These are phyloP conservation scores for Craterostigma plantagineum DNA, from an alignment of 257 asterid genomes.

Conservation along the genomic window DNA sequence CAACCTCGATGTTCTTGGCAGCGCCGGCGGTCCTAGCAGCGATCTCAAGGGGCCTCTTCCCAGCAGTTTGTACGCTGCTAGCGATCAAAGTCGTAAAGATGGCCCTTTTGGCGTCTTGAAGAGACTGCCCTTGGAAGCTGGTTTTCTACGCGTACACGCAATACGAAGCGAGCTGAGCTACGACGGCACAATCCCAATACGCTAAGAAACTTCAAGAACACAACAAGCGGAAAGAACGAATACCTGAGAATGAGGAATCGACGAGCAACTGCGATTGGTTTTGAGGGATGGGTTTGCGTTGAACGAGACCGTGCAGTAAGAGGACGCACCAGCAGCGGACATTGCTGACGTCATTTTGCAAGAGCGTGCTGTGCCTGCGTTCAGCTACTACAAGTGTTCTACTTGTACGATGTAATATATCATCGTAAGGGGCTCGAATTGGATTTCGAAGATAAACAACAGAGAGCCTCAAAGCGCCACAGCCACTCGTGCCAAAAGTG, in stretches of 20 bases:
- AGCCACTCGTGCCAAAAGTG: background rate
- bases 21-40: constrained; percentile 50
- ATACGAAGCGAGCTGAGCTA: background rate
- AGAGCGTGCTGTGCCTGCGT: constrained; percentile 8
- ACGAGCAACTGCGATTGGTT: constrained; percentile 10
- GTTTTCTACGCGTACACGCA: background rate
- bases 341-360: constrained; percentile 7
- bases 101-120: constrained; percentile 26
- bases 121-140: too few species aligned
- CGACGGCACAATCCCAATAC: background rate
- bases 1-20: constrained; percentile 79
- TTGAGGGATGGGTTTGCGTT: constrained; percentile 22
- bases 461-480: background rate
- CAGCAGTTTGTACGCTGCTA: constrained; percentile 7
- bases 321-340: constrained; percentile 45
- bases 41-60: constrained; percentile 30
- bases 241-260: constrained; percentile 33
- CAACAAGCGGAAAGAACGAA: background rate
- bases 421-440: constrained; percentile 11
- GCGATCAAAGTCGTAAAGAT: constrained; percentile 24
- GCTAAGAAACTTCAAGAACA: background rate
- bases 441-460: constrained; percentile 11
- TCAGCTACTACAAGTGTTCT: too few species aligned
- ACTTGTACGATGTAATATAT: background rate
- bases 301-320: constrained; percentile 41